Evolutionary conservation across 1,139 yeast genomes (phyloP), one percentile per base, ranked within the genome.

Genomic region (Sugiyamaella xylanicola): DNA sequence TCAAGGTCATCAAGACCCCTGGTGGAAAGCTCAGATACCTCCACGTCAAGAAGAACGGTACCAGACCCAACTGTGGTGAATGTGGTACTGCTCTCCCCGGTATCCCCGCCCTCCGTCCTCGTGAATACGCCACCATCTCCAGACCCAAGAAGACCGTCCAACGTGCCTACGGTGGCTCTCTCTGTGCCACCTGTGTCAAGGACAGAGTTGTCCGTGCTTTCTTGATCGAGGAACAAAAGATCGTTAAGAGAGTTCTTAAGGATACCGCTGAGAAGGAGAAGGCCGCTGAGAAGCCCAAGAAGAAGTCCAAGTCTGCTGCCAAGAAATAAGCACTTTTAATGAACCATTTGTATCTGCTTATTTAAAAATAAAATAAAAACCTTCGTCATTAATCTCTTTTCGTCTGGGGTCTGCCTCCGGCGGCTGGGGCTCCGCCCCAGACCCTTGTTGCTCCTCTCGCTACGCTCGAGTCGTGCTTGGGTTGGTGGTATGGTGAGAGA

Each of bases 161-260:
- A 77, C 93, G 99, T 86, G 92, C 97, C 74, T 93, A 93, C 92
- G 99, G 99, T 83, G 99, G 99, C 78, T 86, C 95, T 74, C 85
- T 95, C 84, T 91, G 97, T 82, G 96, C 96, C 74, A 87, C 86
- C 89, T 89, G 97, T 83, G 97, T 92, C 76, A 91, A 90, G 86
- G 96, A 91, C 81, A 89, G 97, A 86, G 86, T 93, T 73, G 91
- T 92, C 78, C 92, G 98, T 84, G 97, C 98, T 76, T 93, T 93
- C 90, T 87, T 93, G 78, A 89, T 93, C 71, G 98, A 93, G 84
- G 99, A 93, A 84, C 98, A 93, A 84, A 93, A 92, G 89, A 90
- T 93, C 70, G 99, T 93, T 77, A 93, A 93, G 92, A 90, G 95
- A 82, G 97, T 92, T 73, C 86, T 92, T 75, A 91, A 91, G 87